phyloP scores from a whole-genome alignment of 179 eudicot species.

The Camellia oleifera region DNA sequence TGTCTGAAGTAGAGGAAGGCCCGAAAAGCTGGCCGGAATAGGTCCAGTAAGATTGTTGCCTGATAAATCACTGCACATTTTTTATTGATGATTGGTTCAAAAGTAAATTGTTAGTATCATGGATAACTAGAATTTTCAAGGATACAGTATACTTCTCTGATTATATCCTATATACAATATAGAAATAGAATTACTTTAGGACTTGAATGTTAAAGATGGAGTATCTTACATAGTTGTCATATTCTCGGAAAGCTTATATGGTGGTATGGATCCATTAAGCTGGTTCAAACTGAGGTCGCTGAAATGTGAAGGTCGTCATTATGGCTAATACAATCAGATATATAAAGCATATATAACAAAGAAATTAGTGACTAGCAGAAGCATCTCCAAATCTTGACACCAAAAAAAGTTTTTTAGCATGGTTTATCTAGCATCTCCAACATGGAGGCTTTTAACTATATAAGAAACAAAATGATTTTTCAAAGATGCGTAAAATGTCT shows the following conservation, averaged over 20 bases:
- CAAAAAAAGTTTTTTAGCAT: background rate
- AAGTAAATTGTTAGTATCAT: background rate
- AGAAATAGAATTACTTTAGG: background rate
- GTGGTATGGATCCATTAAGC: constrained; percentile 48
- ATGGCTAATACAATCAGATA: background rate
- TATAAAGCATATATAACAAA: background rate
- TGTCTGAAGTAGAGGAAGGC: constrained; percentile 48
- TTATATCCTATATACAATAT: background rate
- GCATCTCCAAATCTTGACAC: background rate
- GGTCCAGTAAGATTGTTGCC: constrained; percentile 41
- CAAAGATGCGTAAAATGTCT: background rate
- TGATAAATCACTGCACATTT: constrained; percentile 44
- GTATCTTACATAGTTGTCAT: constrained; percentile 49
- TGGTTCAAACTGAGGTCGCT: constrained; percentile 47
- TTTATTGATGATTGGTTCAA: background rate
- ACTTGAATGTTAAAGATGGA: background rate
- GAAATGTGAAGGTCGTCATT: constrained; percentile 6
- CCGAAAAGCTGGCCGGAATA: constrained; percentile 41
- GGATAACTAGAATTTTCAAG: background rate
- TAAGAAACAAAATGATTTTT: background rate
- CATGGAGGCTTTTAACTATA: background rate
- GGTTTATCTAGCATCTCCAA: background rate
- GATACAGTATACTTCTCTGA: background rate
- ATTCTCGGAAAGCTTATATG: constrained; percentile 30
- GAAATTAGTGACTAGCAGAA: background rate